Evolutionary conservation across 2,329 filamentous ascomycete species (phyloP), one percentile per base, ranked within the genome.

Genomic region (Paraphoma chrysanthemicola): DNA sequence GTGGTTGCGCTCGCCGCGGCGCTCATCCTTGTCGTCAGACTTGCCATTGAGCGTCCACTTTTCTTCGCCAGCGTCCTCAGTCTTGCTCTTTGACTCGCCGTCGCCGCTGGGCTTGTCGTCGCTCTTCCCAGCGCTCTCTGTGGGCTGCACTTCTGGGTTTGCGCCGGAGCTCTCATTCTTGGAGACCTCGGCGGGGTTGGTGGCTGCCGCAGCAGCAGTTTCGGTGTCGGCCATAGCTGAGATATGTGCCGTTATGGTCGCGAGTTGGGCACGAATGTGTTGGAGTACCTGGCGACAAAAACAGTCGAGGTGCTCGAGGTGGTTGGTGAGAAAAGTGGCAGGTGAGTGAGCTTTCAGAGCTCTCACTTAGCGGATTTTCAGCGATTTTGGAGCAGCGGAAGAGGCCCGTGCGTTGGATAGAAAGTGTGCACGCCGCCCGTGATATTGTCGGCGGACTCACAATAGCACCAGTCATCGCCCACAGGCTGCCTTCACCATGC

Each of bases 401-500:
- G 11, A 11, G 16, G 12, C 8, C 23, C 14, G 44, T 28, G n/a
- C 44, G 14, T 18, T 30, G 11, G 23, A 12, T 9, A 12, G 28
- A 17, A 31, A 46, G 29, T 31, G 44, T 31, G 18, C 18, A 14
- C 14, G 10, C 7, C 8, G 16, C 43, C 18, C 43, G 28, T 44
- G 6, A 17, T 44, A 57, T 55, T 57, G 54, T 54, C 31, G 30
- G 4, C 17, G 38, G 38, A 41, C 31, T 44, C 30, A 50, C 49
- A 44, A 49, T 44, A 53, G n/a, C 16, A 39, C 43, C 45, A 49
- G 41, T 17, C 53, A 61, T 49, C 46, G 43, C 63, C 51, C 41
- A 28, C 42, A 49, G 45, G 52, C 60, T 45, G 51, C 53, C 59
- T 44, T 63, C 73, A 61, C 63, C 68, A 78, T 78, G 75, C 63